Conservation (phyloP, 352 stramenopile genomes). For the Plasmopara muralis region DNA sequence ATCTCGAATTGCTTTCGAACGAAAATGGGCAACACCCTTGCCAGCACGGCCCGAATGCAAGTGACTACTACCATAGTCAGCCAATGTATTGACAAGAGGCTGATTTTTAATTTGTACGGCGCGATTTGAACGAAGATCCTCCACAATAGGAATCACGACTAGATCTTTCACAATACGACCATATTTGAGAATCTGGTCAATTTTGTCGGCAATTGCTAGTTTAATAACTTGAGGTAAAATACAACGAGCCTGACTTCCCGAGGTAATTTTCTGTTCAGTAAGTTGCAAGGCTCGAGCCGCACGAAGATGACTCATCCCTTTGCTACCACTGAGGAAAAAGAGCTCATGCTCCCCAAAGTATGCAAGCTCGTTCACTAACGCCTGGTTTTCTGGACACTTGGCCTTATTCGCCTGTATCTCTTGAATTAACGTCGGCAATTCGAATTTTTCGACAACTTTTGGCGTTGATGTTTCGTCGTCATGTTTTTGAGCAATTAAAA, state of each 20-base stretch:
- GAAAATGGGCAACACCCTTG: conserved; percentile 1
- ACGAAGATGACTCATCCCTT: conserved; percentile 2
- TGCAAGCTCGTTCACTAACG: conserved; percentile 1
- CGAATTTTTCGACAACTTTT: neutral
- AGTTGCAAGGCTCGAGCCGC: conserved; percentile 1
- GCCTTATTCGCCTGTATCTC: neutral
- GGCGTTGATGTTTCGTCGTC: neutral
- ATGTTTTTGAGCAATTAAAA: neutral
- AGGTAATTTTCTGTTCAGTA: neutral
- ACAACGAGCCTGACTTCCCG: conserved; percentile 1
- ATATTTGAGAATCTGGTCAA: conserved; percentile 6
- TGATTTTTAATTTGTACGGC: conserved; percentile 1
- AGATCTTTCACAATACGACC: conserved; percentile 1
- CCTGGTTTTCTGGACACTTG: conserved; percentile 1
- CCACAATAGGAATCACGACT: neutral
- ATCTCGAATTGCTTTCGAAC: conserved; percentile 4
- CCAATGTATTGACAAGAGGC: neutral
- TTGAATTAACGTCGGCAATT: neutral
- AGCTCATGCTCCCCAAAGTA: conserved; percentile 4
- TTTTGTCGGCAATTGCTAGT: conserved; percentile 1
- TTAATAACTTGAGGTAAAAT: neutral
- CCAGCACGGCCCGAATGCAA: conserved; percentile 2
- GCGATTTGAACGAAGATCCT: neutral
- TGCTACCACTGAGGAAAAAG: conserved; percentile 1
- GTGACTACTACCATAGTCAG: conserved; percentile 1